Base-by-base conservation (phyloP, 768 basidiomycete species). In the Podaxis sp. region DNA sequence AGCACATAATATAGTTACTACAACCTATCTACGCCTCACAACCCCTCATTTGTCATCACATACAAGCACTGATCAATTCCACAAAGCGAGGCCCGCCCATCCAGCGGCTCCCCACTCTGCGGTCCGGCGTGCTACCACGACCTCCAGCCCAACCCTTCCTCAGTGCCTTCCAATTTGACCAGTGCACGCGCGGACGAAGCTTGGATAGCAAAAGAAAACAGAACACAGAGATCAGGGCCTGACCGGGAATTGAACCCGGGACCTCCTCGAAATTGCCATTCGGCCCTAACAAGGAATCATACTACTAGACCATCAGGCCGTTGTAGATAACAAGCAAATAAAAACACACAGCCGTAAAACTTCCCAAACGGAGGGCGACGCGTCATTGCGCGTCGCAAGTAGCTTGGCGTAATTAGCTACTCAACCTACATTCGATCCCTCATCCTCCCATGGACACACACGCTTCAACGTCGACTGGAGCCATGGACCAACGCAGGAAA, bases 221-320 rank as follows among this genome's bases (percentile, higher is more conserved):
- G 7, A 33, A 9, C 33, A 4, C 40, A 15, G 3, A 4, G 4
- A 17, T 22, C 15, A 59, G 82, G 87, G 86, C 87, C 86, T 87
- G 81, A 83, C 87, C 84, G 87, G 87, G 88, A 88, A 88, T 89
- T 88, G 88, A 90, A 89, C 88, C 87, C 87, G 83, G 87, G 87
- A 89, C 89, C 88, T 89, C 87, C 87, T 88, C 87, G 84, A 87
- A 63, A 70, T 67, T 51, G 63, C 59, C 53, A 36, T 28, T 62
- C 12, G 42, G 61, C 81, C 81, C 82, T 82, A 82, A 82, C 81
- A 83, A 83, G 81, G 82, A 82, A 82, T 83, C 81, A 82, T 81
- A 81, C 81, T 80, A 81, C 79, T 82, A 81, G 80, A 80, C 76
- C 77, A 81, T 79, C 78, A 81, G 79, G 80, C 78, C 80, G 64